Evolutionary conservation across 2,329 filamentous ascomycete species (phyloP).

Genomic region (Stagonosporopsis tanaceti): DNA sequence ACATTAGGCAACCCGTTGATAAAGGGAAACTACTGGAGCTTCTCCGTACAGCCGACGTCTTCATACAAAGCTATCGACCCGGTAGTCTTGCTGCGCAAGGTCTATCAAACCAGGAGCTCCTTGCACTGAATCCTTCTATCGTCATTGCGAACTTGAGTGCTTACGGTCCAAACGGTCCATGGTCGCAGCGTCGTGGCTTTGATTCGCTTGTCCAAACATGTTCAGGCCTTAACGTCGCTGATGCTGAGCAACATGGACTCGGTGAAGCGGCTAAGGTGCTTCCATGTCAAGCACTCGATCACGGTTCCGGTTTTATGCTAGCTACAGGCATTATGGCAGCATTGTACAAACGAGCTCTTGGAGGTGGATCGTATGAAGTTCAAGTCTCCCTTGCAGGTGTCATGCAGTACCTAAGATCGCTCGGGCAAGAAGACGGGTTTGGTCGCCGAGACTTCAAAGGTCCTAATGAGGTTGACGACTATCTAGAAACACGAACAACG

Average conservation of each 20-base stretch:
- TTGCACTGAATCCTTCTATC: constrained; percentile 53
- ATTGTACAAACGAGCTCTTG: constrained; percentile 55
- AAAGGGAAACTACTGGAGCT: constrained; percentile 53
- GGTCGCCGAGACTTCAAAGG: constrained; percentile 43
- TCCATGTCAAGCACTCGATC: constrained; percentile 66
- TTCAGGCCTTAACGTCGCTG: constrained; percentile 64
- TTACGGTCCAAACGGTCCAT: constrained; percentile 60
- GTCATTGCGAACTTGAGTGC: constrained; percentile 63
- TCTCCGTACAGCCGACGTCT: constrained; percentile 60
- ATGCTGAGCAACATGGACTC: constrained; percentile 57
- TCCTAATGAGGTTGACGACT: constrained; percentile 43
- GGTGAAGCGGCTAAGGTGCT: constrained; percentile 53
- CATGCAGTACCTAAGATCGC: constrained; percentile 64
- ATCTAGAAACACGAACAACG: constrained; percentile 56
- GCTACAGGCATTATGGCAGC: constrained; percentile 63
- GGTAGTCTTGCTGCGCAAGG: constrained; percentile 57
- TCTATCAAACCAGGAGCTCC: constrained; percentile 51
- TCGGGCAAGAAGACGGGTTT: constrained; percentile 62
- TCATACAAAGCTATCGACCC: constrained; percentile 63
- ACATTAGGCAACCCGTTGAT: constrained; percentile 56
- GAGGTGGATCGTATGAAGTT: constrained; percentile 61
- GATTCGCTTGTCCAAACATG: constrained; percentile 66
- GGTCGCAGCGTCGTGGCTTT: constrained; percentile 59
- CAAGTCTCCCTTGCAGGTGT: constrained; percentile 64
- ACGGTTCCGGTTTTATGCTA: constrained; percentile 63